These are phyloP conservation scores for Globisporangium emineosum DNA, from an alignment of 352 stramenopile species.

Conservation along the genomic window DNA sequence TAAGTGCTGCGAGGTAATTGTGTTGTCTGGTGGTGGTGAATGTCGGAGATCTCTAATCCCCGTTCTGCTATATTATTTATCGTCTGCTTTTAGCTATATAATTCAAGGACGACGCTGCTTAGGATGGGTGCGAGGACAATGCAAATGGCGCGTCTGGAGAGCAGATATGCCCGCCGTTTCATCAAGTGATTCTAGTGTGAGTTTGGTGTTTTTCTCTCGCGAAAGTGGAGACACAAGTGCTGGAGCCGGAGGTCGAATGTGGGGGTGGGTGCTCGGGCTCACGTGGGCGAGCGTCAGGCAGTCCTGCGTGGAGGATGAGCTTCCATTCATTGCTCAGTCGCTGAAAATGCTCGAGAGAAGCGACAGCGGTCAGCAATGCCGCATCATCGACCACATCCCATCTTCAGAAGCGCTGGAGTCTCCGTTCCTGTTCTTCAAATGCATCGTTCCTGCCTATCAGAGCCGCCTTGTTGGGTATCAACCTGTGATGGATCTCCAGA, in stretches of 20 bases:
- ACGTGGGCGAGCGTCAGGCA: constrained; percentile 62
- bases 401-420: constrained; percentile 12
- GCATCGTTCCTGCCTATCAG: constrained; percentile 74
- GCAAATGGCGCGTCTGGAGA: no score
- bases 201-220: constrained; percentile 51
- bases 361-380: constrained; percentile 27
- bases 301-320: constrained; percentile 82
- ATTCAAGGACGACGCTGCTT: no score
- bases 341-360: constrained; percentile 53
- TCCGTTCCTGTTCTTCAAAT: constrained; percentile 52
- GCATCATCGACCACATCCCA: constrained; percentile 32
- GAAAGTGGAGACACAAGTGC: constrained; percentile 6
- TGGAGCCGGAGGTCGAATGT: constrained; percentile 22
- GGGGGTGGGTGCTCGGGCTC: constrained; percentile 57
- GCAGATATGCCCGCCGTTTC: no score
- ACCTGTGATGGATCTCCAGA: constrained; percentile 42
- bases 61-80: no score
- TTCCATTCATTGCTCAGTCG: constrained; percentile 65
- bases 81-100: no score
- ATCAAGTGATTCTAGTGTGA: no score
- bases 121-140: no score
- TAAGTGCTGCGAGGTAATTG: no score
- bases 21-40: no score
- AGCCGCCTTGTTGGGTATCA: constrained; percentile 77
- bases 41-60: no score